Base-by-base conservation (phyloP, 495 filamentous ascomycete genomes). In the Podospora fimiseda region DNA sequence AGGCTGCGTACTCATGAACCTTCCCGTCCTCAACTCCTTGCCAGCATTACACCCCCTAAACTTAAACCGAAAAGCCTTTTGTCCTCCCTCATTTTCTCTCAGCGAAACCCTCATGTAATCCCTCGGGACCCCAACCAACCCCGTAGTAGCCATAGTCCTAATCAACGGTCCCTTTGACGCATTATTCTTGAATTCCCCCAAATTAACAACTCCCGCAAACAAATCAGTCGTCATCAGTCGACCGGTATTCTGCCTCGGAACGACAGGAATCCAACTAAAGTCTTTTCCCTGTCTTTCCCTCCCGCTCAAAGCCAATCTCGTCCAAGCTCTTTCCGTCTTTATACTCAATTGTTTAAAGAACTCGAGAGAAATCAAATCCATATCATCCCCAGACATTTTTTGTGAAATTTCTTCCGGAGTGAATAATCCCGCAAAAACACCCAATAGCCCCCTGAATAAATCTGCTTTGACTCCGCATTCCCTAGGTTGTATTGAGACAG, bases 41-140 rank as follows among this genome's bases (percentile, higher is more conserved):
- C 61, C 61, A 38, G 33, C 37, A 45, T 64, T 64, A 58, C 61
- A 64, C 0, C 61, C 61, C 15, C 22, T 54, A 48, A 61, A 64
- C 40, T 24, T 48, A 24, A 64, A 64, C 15, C 57, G 51, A 36
- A 52, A 61, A 9, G 27, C 50, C n/a, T 42, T 44, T 46, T 23
- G 41, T 36, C 45, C 44, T 13, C 39, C 58, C 20, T 51, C 11
- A 33, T 33, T 33, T 33, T 11, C 27, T 33, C 27, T 14, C 6
- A 59, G 55, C 18, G 19, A 23, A 20, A 64, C 49, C 48, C 48
- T 56, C 55, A 64, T 58, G 50, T 55, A 58, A 9, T 38, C 37
- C 40, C 43, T 27, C 7, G 61, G 61, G 4, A 22, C 23, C 6
- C 61, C 61, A 4, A 46, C n/a, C 13, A 64, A 13, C 15, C 61